These are phyloP conservation scores for Termitomyces sp. DNA, from an alignment of 768 basidiomycete genomes.

Conservation along the genomic window DNA sequence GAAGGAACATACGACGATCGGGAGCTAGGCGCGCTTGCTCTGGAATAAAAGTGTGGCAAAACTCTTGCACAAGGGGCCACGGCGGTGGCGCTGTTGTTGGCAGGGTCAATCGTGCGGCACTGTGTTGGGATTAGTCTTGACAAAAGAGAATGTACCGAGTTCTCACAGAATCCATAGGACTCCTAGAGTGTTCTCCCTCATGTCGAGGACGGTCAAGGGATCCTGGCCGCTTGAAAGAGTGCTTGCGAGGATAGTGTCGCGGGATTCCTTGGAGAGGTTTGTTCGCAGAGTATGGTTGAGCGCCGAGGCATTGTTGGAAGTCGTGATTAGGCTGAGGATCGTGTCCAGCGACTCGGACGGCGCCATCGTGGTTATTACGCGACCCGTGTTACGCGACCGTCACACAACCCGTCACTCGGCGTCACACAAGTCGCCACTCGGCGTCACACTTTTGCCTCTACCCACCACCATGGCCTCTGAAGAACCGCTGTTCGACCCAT, in stretches of 20 bases:
- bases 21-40: constrained; percentile 64
- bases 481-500: constrained; percentile 80
- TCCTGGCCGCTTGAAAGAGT: constrained; percentile 58
- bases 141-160: background rate
- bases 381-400: too few species aligned
- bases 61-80: constrained; percentile 42
- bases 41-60: constrained; percentile 60
- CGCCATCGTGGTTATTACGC: background rate
- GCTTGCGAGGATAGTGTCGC: constrained; percentile 54
- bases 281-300: constrained; percentile 43
- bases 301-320: constrained; percentile 28
- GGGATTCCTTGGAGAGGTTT: constrained; percentile 51
- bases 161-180: constrained; percentile 72
- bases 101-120: constrained; percentile 55
- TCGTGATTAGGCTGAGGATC: constrained; percentile 45
- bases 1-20: constrained; percentile 50
- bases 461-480: constrained; percentile 49
- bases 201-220: constrained; percentile 57
- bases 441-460: background rate
- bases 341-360: constrained; percentile 24
- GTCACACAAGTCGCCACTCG: background rate
- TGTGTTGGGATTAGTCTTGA: constrained; percentile 19
- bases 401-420: background rate
- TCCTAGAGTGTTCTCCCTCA: constrained; percentile 55
- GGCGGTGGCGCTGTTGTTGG: constrained; percentile 37